Evolutionary conservation across 2,329 filamentous ascomycete genomes (phyloP), one percentile per base, ranked within the genome.

Genomic region (Eutypella sp.): DNA sequence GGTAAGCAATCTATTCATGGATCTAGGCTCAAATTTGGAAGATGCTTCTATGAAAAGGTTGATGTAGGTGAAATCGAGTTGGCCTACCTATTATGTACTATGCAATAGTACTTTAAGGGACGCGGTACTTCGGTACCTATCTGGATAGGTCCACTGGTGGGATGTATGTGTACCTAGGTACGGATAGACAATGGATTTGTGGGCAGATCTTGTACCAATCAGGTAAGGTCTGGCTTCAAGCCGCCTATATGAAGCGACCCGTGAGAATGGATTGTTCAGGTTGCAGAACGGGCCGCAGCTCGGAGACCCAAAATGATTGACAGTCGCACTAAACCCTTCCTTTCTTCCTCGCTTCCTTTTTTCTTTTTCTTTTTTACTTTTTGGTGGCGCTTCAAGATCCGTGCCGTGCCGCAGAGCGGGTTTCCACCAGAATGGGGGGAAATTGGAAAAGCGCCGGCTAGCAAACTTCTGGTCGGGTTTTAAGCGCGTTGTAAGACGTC

Each of bases 261-360:
- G 56, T 56, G 59, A 60, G 58, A 50, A 57, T 49, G 54, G 54
- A 48, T 42, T 49, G 49, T 50, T 48, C 48, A 54, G 59, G 60
- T 57, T 58, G 60, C 60, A 63, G 59, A 53, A 57, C 52, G 53
- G 61, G 61, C 60, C 61, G 61, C 61, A 64, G 61, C 61, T 56
- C 52, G 53, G 53, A 57, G 52, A 43, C 49, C 55, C 51, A 56
- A 57, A 53, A 57, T 61, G 58, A 60, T 59, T 61, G 51, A 49
- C 48, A 40, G 41, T 56, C 15, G 39, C 22, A 18, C 31, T 41
- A 47, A 15, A 7, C 11, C 16, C 29, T n/a, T 33, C 16, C n/a
- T 33, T 33, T 33, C 29, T 15, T 29, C 13, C 13, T 7, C 29
- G 11, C 29, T 33, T 33, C 29, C 29, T n/a, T 33, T 33, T 33